Evolutionary conservation across 305 asterid genomes (phyloP), one percentile per base, ranked within the genome.

Genomic region (Fraxinus nigra): DNA sequence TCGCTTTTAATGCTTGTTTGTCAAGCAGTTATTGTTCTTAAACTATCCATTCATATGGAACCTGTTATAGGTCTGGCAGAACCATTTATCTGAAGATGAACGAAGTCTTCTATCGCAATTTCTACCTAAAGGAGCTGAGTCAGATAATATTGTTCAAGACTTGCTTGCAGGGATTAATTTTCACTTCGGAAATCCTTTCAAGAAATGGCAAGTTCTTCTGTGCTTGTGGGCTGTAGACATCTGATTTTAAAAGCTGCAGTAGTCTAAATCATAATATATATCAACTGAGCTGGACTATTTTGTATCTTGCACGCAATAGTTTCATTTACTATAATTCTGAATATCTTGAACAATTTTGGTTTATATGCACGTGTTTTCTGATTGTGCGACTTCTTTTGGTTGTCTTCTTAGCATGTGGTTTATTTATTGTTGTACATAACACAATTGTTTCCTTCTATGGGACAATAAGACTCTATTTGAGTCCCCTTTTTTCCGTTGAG

Each of bases 31-130:
- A 16, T 48, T 32, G 1, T 77, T 54, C 16, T 48, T 81, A 78
- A 80, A 82, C 40, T 82, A 79, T 75, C 33, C 75, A 35, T 65
- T 86, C 72, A 38, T 9, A 11, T 89, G 87, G 75, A 82, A 84
- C 82, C 86, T 83, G 80, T 86, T 82, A 85, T 86, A 96, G 99
- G 98, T 94, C 65, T 96, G 99, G 99, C 90, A 88, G 88, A 87
- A 87, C 81, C 82, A 81, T 83, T 85, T 94, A 82, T 90, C 97
- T 70, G 94, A 93, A 85, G 81, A 83, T 34, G 98, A 96, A 84
- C 88, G 90, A 87, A 86, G 85, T 82, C 82, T 90, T 82, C 96
- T 96, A 82, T 81, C 86, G 4, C 91, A 90, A 67, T 90, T 92
- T 79, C 92, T 96, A 80, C 99, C 99, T 34, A 83, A 89, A 85